Evolutionary conservation across 2,329 filamentous ascomycete species (phyloP).

Genomic region (Rhexocercosporidium sp.): DNA sequence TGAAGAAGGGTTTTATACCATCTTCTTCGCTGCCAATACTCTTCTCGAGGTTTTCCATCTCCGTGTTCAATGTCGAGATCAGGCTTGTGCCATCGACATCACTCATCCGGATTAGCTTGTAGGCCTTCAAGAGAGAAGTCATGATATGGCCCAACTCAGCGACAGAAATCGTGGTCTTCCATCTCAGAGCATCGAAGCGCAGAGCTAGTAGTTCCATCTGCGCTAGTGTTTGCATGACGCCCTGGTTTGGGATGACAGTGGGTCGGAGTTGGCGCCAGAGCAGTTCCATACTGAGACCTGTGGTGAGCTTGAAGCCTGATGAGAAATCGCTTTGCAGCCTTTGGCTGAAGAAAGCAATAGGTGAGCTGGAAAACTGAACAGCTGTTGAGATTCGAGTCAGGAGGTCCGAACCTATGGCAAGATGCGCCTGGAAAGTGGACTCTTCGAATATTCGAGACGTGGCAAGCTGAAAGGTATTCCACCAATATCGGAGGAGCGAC

Average conservation of each 20-base stretch:
- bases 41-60: slow-evolving; percentile 57
- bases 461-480: slow-evolving; percentile 56
- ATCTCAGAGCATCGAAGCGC: slow-evolving; percentile 65
- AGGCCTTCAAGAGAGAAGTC: slow-evolving; percentile 59
- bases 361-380: not conserved
- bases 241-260: slow-evolving; percentile 54
- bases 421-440: slow-evolving; percentile 66
- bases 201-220: slow-evolving; percentile 61
- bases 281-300: slow-evolving; percentile 78
- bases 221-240: slow-evolving; percentile 52
- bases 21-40: slow-evolving; percentile 50
- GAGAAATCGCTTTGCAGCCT: slow-evolving; percentile 64
- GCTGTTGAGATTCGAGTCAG: slow-evolving; percentile 17
- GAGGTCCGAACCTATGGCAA: slow-evolving; percentile 48
- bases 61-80: slow-evolving; percentile 53
- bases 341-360: slow-evolving; percentile 37
- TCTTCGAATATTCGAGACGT: slow-evolving; percentile 59
- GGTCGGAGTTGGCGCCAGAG: slow-evolving; percentile 79
- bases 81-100: slow-evolving; percentile 44
- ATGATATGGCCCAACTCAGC: slow-evolving; percentile 58
- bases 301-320: slow-evolving; percentile 72
- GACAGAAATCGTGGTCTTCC: slow-evolving; percentile 60
- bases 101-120: slow-evolving; percentile 57
- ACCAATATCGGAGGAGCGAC: slow-evolving; percentile 58
- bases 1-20: slow-evolving; percentile 55